These are phyloP conservation scores for Debaryomyces tyrocola DNA, from an alignment of 805 yeast genomes.

Conservation along the genomic window DNA sequence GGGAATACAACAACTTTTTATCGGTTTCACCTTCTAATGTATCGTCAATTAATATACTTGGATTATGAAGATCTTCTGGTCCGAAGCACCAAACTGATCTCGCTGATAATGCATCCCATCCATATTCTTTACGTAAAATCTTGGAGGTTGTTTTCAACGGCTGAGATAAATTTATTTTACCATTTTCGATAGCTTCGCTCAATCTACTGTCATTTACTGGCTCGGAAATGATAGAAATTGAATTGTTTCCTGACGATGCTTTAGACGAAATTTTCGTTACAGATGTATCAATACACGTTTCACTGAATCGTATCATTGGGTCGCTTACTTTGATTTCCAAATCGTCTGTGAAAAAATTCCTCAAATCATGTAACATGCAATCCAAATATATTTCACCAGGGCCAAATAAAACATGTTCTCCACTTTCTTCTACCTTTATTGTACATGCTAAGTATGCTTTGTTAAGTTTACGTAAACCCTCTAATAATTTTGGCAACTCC, in stretches of 20 bases:
- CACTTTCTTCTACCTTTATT: slow-evolving; percentile 81
- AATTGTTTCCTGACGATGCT: slow-evolving; percentile 54
- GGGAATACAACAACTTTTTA: slow-evolving; percentile 41
- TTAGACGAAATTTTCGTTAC: slow-evolving; percentile 64
- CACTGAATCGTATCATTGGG: slow-evolving; percentile 78
- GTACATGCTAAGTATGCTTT: slow-evolving; percentile 65
- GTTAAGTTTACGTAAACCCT: slow-evolving; percentile 64
- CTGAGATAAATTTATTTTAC: slow-evolving; percentile 36
- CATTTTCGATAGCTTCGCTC: slow-evolving; percentile 55
- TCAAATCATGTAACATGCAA: slow-evolving; percentile 73
- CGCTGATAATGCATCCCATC: slow-evolving; percentile 84
- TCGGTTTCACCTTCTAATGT: slow-evolving; percentile 71
- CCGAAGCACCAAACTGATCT: slow-evolving; percentile 81
- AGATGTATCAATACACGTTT: slow-evolving; percentile 68
- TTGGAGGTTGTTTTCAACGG: slow-evolving; percentile 51
- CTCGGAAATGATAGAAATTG: slow-evolving; percentile 72
- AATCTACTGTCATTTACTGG: slow-evolving; percentile 58
- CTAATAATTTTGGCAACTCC: slow-evolving; percentile 70
- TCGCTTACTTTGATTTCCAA: slow-evolving; percentile 80
- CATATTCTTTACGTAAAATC: slow-evolving; percentile 53
- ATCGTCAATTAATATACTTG: slow-evolving; percentile 66
- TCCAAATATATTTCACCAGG: slow-evolving; percentile 89
- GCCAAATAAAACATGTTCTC: slow-evolving; percentile 78
- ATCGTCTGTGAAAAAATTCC: slow-evolving; percentile 56
- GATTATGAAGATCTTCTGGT: slow-evolving; percentile 39